Conservation (phyloP, 257 asterid genomes). For the Linderniella brevidens region DNA sequence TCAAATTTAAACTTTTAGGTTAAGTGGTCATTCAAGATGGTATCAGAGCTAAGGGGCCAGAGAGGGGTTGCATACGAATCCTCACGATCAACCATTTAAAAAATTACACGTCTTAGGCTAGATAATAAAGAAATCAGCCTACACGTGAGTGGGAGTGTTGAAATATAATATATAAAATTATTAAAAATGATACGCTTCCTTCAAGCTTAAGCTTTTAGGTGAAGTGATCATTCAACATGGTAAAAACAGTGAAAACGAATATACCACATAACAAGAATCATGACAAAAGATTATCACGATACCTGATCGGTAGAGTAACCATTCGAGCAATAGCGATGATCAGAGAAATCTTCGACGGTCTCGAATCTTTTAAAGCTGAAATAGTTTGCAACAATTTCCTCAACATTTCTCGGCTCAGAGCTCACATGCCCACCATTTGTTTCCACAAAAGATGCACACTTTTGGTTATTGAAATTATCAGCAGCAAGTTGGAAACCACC, state of each 20-base stretch:
- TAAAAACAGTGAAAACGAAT: too few species aligned
- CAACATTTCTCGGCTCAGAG: conserved; percentile 20
- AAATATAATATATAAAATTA: too few species aligned
- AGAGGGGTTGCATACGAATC: too few species aligned
- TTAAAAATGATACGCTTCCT: too few species aligned
- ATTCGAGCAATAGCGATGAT: conserved; percentile 35
- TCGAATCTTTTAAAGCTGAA: conserved; percentile 49
- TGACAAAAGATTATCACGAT: neutral
- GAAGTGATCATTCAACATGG: too few species aligned
- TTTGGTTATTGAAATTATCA: conserved; percentile 9
- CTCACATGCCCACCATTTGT: conserved; percentile 13
- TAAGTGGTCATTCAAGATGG: too few species aligned
- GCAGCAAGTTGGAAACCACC: conserved; percentile 11
- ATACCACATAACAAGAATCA: conserved; percentile 1
- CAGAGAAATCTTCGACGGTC: conserved; percentile 56
- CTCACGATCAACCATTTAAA: too few species aligned
- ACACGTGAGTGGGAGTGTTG: too few species aligned
- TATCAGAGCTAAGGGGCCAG: too few species aligned
- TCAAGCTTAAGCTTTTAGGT: too few species aligned
- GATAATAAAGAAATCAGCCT: too few species aligned
- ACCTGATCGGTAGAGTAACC: conserved; percentile 32
- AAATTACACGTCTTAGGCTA: neutral
- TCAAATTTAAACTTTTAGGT: too few species aligned
- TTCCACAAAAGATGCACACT: conserved; percentile 18
- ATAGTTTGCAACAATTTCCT: conserved; percentile 28